These are phyloP conservation scores for Chaetomium strumarium DNA, from an alignment of 2,329 filamentous ascomycete species.

Conservation along the genomic window DNA sequence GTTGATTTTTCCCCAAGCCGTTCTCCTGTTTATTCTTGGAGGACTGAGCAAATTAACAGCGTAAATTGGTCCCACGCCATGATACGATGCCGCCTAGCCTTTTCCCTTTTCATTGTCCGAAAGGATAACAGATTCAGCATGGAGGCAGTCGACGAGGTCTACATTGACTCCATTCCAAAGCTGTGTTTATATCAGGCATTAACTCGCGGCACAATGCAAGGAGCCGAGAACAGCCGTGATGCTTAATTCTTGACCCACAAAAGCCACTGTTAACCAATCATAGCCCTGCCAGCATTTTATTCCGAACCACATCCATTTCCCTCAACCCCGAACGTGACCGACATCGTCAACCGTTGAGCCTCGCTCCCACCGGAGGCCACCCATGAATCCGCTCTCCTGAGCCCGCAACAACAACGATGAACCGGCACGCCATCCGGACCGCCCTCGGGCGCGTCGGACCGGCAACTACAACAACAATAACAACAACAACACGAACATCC, in stretches of 20 bases:
- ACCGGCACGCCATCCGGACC: slow-evolving; percentile 20
- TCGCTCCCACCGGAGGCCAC: not conserved
- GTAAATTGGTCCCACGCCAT: too few relatives aligned
- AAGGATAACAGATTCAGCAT: too few relatives aligned
- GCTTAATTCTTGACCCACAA: not conserved
- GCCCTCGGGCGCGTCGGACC: slow-evolving; percentile 20
- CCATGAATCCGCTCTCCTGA: not conserved
- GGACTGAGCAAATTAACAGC: too few relatives aligned
- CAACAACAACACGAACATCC: not conserved
- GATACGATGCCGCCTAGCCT: too few relatives aligned
- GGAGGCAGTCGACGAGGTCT: too few relatives aligned
- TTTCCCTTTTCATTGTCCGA: too few relatives aligned
- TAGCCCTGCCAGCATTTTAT: slow-evolving; percentile 13
- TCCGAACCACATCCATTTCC: too few relatives aligned
- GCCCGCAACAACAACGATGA: slow-evolving; percentile 12
- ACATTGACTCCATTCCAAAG: too few relatives aligned
- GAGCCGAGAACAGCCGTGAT: not conserved
- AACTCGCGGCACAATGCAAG: too few relatives aligned
- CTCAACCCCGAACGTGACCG: slow-evolving; percentile 3
- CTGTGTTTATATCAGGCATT: too few relatives aligned
- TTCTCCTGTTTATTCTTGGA: too few relatives aligned
- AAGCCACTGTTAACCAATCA: slow-evolving; percentile 17
- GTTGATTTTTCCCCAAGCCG: too few relatives aligned
- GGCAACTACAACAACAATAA: not conserved
- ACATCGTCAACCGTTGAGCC: not conserved